Evolutionary conservation across 2,329 filamentous ascomycete genomes (phyloP).

Genomic region (Hypoxylon sp.): DNA sequence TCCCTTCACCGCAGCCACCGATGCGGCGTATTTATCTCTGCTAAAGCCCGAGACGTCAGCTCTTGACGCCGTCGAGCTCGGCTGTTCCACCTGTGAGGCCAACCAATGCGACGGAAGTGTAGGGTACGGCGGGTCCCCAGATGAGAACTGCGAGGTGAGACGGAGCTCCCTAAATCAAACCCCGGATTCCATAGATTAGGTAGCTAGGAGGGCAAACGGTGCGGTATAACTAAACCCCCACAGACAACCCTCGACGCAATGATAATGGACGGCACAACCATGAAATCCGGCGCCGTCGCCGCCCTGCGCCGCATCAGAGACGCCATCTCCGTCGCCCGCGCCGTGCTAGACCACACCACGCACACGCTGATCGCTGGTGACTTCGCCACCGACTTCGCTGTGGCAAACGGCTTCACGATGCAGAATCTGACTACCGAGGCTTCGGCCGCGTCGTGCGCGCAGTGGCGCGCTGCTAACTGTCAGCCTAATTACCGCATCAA

Average conservation of each 20-base stretch:
- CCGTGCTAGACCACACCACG: slow-evolving; percentile 65
- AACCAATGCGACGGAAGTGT: slow-evolving; percentile 69
- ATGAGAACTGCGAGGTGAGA: slow-evolving; percentile 65
- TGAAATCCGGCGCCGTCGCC: slow-evolving; percentile 69
- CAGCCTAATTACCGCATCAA: slow-evolving; percentile 67
- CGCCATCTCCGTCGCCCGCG: slow-evolving; percentile 65
- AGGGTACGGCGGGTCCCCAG: slow-evolving; percentile 68
- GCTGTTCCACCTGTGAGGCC: slow-evolving; percentile 66
- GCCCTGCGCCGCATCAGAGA: slow-evolving; percentile 64
- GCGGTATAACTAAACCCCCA: neutral
- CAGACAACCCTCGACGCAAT: slow-evolving; percentile 70
- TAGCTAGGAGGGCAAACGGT: neutral
- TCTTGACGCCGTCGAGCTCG: slow-evolving; percentile 67
- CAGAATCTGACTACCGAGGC: slow-evolving; percentile 61
- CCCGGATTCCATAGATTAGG: neutral
- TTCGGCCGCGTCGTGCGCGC: slow-evolving; percentile 58
- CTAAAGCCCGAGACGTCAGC: slow-evolving; percentile 55
- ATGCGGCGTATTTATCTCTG: slow-evolving; percentile 63
- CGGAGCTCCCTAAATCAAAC: neutral
- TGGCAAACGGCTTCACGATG: slow-evolving; percentile 64
- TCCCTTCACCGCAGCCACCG: slow-evolving; percentile 66
- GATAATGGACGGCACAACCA: slow-evolving; percentile 69
- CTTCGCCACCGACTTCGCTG: slow-evolving; percentile 67
- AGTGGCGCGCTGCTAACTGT: slow-evolving; percentile 61
- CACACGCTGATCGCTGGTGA: slow-evolving; percentile 69